Evolutionary conservation across 2,329 filamentous ascomycete species (phyloP).

Genomic region (Xylaria sp.): DNA sequence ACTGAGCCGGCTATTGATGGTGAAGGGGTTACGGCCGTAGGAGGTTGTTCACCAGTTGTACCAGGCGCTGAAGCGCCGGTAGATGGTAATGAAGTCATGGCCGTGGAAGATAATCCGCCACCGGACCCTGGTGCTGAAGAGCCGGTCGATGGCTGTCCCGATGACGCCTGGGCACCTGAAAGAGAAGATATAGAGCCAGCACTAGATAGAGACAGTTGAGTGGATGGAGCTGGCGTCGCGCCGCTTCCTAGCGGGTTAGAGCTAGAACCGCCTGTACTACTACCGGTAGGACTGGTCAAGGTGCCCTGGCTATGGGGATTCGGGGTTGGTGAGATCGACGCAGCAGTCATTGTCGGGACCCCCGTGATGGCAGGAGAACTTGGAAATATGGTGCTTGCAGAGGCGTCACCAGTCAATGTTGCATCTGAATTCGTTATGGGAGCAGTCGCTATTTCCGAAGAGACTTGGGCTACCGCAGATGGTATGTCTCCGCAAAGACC

Average conservation of each 20-base stretch:
- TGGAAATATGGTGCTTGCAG: conserved; percentile 9
- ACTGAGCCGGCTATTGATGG: conserved; percentile 13
- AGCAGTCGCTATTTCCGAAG: conserved; percentile 27
- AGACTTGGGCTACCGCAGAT: conserved; percentile 35
- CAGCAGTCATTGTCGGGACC: background rate
- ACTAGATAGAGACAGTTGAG: conserved; percentile 4
- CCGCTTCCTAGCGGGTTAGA: conserved; percentile 3
- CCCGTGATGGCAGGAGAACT: background rate
- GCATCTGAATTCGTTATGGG: conserved; percentile 26
- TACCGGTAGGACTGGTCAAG: conserved; percentile 9
- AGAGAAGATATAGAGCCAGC: conserved; percentile 3
- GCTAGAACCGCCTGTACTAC: background rate
- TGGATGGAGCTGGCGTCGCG: background rate
- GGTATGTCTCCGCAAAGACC: conserved; percentile 43
- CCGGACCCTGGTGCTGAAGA: background rate
- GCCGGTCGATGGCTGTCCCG: background rate
- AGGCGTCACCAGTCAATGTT: conserved; percentile 28
- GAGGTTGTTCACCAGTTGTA: conserved; percentile 2
- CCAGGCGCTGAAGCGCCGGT: background rate
- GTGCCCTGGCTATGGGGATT: conserved; percentile 15
- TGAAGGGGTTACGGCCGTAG: background rate
- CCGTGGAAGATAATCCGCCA: background rate
- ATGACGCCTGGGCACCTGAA: conserved; percentile 8
- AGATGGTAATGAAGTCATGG: background rate
- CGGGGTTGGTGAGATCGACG: background rate